Base-by-base conservation (phyloP, 768 basidiomycete species). In the Thelephora aurantiotincta region DNA sequence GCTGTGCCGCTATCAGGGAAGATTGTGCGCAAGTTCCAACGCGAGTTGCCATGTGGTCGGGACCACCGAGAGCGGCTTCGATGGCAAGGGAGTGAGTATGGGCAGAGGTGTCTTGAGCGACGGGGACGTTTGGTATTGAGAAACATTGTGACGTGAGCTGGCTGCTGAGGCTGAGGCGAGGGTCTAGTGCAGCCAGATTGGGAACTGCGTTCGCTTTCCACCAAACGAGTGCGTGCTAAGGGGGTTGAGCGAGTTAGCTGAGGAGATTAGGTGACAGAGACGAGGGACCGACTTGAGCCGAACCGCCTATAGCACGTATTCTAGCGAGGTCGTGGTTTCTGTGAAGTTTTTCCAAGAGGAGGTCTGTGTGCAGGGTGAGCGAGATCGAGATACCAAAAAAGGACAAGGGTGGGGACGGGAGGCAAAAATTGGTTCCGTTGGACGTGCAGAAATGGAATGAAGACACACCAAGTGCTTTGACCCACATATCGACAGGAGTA, bases 401-500 rank as follows among this genome's bases (percentile, higher is more conserved):
- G 20, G 44, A 47, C 20, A 50, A 50, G 42, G 13, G 44, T 23
- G 6, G 11, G 33, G 42, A 38, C 30, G 41, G 36, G 51, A 16
- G 18, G 53, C 26, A 70, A 75, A 71, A 67, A 69, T 77, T 78
- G 78, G 65, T 80, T 77, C 75, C 77, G 77, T 65, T 57, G 51
- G 49, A 54, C 49, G 46, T 46, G 55, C 42, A 44, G 51, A 47
- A 48, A 46, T 55, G 57, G 58, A 57, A 52, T 43, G 22, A 53
- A 52, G 48, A 67, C 80, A 63, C 61, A 87, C 88, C 88, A 44
- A 91, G 73, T 13, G 73, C 82, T 60, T 85, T 87, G 47, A 88
- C 78, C 87, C 87, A 90, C 83, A 90, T 87, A 57, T 91, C 87
- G 42, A 91, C 74, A 1, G 88, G 87, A 6, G 87, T 88, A 35